Conservation (phyloP, 306 rosid species). For the Quercus bicolor region DNA sequence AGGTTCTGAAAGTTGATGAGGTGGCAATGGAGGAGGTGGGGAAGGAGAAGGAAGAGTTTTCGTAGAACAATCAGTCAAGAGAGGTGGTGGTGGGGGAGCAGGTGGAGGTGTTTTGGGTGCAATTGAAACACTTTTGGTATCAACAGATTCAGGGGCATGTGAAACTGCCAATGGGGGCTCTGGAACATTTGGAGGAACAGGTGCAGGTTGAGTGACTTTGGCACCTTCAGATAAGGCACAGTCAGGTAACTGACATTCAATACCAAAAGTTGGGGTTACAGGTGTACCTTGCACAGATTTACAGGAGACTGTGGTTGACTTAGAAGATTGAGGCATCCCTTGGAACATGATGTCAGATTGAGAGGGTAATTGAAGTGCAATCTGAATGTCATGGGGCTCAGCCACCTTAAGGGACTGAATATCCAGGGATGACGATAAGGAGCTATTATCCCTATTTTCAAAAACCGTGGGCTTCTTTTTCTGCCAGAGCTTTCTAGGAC, state of each 20-base stretch:
- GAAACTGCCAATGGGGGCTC: conserved; percentile 10
- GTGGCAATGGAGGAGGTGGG: conserved; percentile 21
- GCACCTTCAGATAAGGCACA: conserved; percentile 3
- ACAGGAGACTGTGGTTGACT: conserved; percentile 18
- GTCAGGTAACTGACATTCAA: conserved; percentile 17
- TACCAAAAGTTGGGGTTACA: conserved; percentile 15
- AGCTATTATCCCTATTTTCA: conserved; percentile 26
- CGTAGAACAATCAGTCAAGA: conserved; percentile 12
- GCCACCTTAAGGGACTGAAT: conserved; percentile 27
- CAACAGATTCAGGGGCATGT: conserved; percentile 26
- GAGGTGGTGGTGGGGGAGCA: conserved; percentile 24
- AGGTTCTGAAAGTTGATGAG: conserved; percentile 19
- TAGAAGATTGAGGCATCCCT: conserved; percentile 29
- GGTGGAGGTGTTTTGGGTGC: conserved; percentile 45
- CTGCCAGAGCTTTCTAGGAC: conserved; percentile 31
- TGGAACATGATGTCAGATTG: conserved; percentile 14
- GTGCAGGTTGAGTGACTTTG: conserved; percentile 1
- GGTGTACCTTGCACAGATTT: conserved; percentile 17
- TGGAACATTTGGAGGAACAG: conserved; percentile 17
- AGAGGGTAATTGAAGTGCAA: conserved; percentile 11
- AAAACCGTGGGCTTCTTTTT: conserved; percentile 10
- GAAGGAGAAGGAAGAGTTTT: conserved; percentile 35
- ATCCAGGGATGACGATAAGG: conserved; percentile 4
- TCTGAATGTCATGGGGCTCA: conserved; percentile 21
- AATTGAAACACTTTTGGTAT: conserved; percentile 29